Evolutionary conservation across 345 rosid genomes (phyloP).

Genomic region (Trapa incisa): DNA sequence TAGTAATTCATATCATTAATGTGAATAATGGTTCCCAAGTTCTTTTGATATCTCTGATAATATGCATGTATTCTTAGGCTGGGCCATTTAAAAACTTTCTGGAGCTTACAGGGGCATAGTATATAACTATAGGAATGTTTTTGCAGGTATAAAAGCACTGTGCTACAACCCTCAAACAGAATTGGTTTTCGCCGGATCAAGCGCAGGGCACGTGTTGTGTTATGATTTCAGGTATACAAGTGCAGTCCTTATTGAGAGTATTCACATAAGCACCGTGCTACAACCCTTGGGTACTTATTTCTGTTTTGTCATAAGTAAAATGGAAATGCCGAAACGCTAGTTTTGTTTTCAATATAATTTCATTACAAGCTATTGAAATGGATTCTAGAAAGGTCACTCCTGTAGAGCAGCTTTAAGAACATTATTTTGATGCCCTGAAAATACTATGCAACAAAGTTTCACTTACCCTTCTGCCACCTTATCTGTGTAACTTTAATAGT

Average conservation of each 20-base stretch:
- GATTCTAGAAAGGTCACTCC: not conserved
- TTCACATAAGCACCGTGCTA: too few relatives aligned
- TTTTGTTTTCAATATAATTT: not conserved
- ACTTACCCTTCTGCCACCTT: too few relatives aligned
- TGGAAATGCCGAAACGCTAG: not conserved
- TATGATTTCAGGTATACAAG: slow-evolving; percentile 74
- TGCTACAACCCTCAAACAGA: slow-evolving; percentile 50
- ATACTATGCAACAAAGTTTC: too few relatives aligned
- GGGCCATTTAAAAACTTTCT: not conserved
- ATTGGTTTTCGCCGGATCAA: slow-evolving; percentile 61
- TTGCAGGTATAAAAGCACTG: slow-evolving; percentile 59
- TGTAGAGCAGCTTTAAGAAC: too few relatives aligned
- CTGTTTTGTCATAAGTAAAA: not conserved
- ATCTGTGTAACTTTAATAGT: not conserved
- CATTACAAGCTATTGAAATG: not conserved
- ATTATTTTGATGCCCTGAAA: too few relatives aligned
- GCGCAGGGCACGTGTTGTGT: slow-evolving; percentile 59
- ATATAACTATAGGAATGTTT: not conserved
- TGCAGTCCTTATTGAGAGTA: not conserved
- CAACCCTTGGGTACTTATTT: not conserved
- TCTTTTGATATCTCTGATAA: not conserved
- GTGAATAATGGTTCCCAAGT: not conserved
- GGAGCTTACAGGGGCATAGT: not conserved
- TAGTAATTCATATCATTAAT: not conserved
- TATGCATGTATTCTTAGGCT: not conserved